Conservation (phyloP, 345 rosid genomes). For the Raphanus sativus region DNA sequence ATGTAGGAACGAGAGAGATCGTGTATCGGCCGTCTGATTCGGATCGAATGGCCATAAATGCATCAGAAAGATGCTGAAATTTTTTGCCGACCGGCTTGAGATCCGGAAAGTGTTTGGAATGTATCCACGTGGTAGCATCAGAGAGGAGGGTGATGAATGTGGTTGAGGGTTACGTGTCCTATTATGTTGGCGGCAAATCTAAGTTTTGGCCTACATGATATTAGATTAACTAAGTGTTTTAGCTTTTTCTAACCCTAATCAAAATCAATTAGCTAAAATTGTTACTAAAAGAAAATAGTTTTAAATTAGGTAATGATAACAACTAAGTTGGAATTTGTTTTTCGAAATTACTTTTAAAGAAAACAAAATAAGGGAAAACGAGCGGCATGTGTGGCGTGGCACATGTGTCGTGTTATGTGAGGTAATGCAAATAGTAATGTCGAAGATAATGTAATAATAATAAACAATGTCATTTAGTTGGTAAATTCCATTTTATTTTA, state of each 20-base stretch:
- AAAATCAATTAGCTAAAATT: background rate
- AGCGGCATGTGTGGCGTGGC: slow-evolving; percentile 29
- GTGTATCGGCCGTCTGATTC: slow-evolving; percentile 28
- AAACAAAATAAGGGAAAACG: background rate
- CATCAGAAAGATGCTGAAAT: slow-evolving; percentile 4
- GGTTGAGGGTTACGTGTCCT: slow-evolving; percentile 23
- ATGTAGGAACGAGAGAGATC: slow-evolving; percentile 26
- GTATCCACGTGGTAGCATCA: slow-evolving; percentile 25
- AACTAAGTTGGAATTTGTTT: slow-evolving; percentile 28
- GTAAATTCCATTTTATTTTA: background rate
- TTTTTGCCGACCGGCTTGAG: slow-evolving; percentile 35
- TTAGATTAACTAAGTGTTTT: slow-evolving; percentile 3
- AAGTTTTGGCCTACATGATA: slow-evolving; percentile 33
- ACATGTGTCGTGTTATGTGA: slow-evolving; percentile 22
- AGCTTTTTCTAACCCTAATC: background rate
- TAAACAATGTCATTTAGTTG: background rate
- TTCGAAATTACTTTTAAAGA: background rate
- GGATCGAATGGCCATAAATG: slow-evolving; percentile 31
- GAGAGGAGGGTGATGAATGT: slow-evolving; percentile 23
- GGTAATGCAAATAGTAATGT: slow-evolving; percentile 8
- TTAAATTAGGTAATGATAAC: slow-evolving; percentile 16
- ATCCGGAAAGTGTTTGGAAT: slow-evolving; percentile 32
- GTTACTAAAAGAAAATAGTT: background rate
- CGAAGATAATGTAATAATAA: background rate
- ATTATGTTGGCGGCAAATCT: slow-evolving; percentile 29